Evolutionary conservation across 768 basidiomycete genomes (phyloP).

Genomic region (Leccinum truebloodii): DNA sequence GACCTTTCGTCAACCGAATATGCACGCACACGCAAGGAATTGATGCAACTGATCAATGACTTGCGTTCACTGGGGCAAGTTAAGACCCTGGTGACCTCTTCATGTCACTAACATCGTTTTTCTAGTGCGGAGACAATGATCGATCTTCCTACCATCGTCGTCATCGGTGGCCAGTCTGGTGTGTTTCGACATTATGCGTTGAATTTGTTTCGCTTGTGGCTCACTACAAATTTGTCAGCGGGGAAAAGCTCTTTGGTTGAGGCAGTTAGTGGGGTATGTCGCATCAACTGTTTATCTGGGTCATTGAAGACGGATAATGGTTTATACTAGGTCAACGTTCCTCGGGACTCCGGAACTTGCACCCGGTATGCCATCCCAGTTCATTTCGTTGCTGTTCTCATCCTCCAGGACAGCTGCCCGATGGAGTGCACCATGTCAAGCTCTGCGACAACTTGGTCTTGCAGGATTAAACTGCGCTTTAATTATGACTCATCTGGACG

Average conservation of each 20-base stretch:
- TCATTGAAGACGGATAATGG: neutral
- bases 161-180: slow-evolving; percentile 61
- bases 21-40: slow-evolving; percentile 38
- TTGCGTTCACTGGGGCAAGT: slow-evolving; percentile 44
- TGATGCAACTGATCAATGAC: slow-evolving; percentile 41
- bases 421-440: slow-evolving; percentile 54
- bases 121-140: slow-evolving; percentile 40
- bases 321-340: slow-evolving; percentile 51
- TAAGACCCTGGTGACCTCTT: neutral
- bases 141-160: slow-evolving; percentile 52
- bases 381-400: neutral
- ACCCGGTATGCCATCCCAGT: slow-evolving; percentile 41
- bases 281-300: neutral
- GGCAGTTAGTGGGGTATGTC: slow-evolving; percentile 53
- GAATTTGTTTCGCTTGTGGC: neutral
- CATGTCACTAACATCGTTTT: slow-evolving; percentile 2
- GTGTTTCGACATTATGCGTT: slow-evolving; percentile 8
- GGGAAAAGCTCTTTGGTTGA: slow-evolving; percentile 64
- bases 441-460: slow-evolving; percentile 40
- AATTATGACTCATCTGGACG: slow-evolving; percentile 34
- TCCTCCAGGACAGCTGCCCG: slow-evolving; percentile 41
- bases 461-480: slow-evolving; percentile 44
- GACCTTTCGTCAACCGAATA: slow-evolving; percentile 39
- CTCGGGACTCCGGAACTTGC: slow-evolving; percentile 62
- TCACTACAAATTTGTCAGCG: slow-evolving; percentile 34